Base-by-base conservation (phyloP, 2,329 filamentous ascomycete species). In the Penicillium crustosum region DNA sequence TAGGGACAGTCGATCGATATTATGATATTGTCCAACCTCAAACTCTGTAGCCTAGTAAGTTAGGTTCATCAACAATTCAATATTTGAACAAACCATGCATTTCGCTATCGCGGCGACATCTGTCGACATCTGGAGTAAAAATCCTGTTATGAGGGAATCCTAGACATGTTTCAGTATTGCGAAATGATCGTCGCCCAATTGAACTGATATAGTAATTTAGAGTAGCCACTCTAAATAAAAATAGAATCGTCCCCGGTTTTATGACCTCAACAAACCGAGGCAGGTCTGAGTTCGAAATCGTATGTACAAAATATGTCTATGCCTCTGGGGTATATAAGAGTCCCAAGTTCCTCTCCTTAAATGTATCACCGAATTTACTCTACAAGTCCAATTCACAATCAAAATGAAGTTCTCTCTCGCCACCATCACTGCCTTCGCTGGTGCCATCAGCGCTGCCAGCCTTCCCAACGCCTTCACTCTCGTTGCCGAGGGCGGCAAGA, bases 381-480 rank as follows among this genome's bases (percentile, higher is more conserved):
- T 43, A 27, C 15, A 21, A 49, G 15, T 41, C 15, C 23, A 41
- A 48, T n/a, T 36, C 36, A 39, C 21, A 49, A 43, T 49, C 57
- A 67, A 51, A 60, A 70, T 70, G 68, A 69, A 68, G 57, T 68
- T 70, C 62, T 66, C 66, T 19, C 52, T 68, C 43, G 63, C 67
- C 55, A 49, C 66, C 31, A 56, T 68, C 49, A 57, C 63, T 23
- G 61, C 54, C 47, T 62, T 70, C 23, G 57, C 57, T 53, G 61
- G 63, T 49, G 64, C 66, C 41, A 58, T 66, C 56, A 60, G 53
- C 25, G 67, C 67, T 19, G 60, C 57, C 39, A 58, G 53, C 29
- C 63, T 70, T 29, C 68, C 68, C 19, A 39, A 59, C 42, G 62
- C 67, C 25, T 70, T 70, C 53, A 67, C 67, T 29, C 64, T 70